These are phyloP conservation scores for Chaetothyriales sp. DNA, from an alignment of 2,329 filamentous ascomycete species.

Conservation along the genomic window DNA sequence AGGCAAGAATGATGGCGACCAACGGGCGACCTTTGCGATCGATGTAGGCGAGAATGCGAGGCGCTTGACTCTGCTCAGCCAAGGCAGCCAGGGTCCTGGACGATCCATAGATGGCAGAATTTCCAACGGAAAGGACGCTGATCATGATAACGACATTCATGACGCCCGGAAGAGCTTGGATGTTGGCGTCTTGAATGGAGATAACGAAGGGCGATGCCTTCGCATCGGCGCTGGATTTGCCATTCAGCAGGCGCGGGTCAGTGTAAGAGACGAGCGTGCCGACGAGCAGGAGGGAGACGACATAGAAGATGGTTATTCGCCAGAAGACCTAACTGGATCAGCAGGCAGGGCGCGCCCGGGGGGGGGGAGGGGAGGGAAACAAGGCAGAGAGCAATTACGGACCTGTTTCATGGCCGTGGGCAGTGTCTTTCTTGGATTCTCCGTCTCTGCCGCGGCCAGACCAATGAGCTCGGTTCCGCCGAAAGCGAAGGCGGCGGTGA, in stretches of 20 bases:
- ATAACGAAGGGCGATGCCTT: constrained; percentile 54
- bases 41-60: constrained; percentile 32
- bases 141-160: constrained; percentile 56
- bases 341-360: background rate
- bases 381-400: background rate
- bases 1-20: constrained; percentile 28
- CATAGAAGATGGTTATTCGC: constrained; percentile 38
- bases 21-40: constrained; percentile 34
- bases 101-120: constrained; percentile 44
- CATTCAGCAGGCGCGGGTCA: constrained; percentile 28
- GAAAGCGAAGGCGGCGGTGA: constrained; percentile 45
- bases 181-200: constrained; percentile 47
- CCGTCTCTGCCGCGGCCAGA: constrained; percentile 40
- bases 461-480: constrained; percentile 42
- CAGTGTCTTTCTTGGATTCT: constrained; percentile 38
- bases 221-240: constrained; percentile 26
- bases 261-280: constrained; percentile 32
- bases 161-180: constrained; percentile 47
- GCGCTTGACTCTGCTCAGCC: constrained; percentile 33
- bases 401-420: constrained; percentile 37
- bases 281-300: constrained; percentile 33
- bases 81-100: constrained; percentile 45
- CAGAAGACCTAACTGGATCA: constrained; percentile 26
- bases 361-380: background rate
- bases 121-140: constrained; percentile 46